Conservation (phyloP, 306 rosid genomes). For the Pyrus pyrifolia region DNA sequence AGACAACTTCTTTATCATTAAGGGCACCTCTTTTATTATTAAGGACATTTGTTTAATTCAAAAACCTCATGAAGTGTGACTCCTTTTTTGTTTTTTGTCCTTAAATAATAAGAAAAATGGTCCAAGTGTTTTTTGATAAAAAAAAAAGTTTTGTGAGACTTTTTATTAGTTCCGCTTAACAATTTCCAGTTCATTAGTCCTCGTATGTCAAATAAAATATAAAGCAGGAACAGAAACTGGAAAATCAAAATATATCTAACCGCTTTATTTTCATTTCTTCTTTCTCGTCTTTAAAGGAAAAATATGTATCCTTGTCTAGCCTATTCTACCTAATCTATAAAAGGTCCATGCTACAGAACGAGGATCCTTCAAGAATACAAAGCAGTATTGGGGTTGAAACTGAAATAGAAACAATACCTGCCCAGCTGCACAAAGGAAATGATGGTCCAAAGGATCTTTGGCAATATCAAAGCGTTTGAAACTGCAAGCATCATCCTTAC, state of each 20-base stretch:
- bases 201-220: background rate
- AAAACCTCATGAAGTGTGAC: no score
- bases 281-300: background rate
- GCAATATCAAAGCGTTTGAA: conserved; percentile 87
- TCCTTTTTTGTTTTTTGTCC: no score
- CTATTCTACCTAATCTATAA: background rate
- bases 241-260: background rate
- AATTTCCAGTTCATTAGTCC: background rate
- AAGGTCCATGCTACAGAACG: background rate
- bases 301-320: background rate
- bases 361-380: background rate
- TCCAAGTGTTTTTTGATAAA: no score
- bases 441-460: conserved; percentile 78
- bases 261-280: background rate
- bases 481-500: conserved; percentile 37
- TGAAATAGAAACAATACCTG: conserved; percentile 42
- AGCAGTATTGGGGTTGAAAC: background rate
- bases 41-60: no score
- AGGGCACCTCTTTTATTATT: no score
- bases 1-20: no score
- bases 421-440: conserved; percentile 68
- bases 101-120: no score
- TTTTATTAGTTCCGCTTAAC: no score
- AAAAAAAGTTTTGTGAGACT: no score
- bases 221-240: background rate